Evolutionary conservation across 495 filamentous ascomycete genomes (phyloP).

Genomic region (Daldinia grandis): DNA sequence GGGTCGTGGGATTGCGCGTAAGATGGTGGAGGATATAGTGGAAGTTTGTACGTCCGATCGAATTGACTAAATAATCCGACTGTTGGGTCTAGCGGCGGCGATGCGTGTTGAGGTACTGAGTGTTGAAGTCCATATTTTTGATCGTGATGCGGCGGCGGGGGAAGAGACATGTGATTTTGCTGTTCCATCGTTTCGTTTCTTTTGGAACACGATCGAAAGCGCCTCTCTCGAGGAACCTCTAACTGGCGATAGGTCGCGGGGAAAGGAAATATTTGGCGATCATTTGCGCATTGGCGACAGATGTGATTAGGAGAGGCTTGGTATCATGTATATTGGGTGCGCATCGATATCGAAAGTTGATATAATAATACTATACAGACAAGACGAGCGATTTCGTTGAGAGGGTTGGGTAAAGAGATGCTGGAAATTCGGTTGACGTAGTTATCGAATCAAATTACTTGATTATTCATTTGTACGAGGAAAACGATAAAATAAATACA

Average conservation of each 20-base stretch:
- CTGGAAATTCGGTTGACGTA: conserved; percentile 15
- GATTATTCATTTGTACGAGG: conserved; percentile 28
- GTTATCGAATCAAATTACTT: conserved; percentile 29
- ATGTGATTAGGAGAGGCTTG: not conserved
- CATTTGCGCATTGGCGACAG: conserved; percentile 37
- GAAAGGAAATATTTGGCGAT: conserved; percentile 7
- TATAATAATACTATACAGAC: conserved; percentile 29
- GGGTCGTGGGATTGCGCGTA: conserved; percentile 55
- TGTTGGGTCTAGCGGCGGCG: conserved; percentile 32
- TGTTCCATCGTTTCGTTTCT: conserved; percentile 40
- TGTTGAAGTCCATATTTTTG: conserved; percentile 35
- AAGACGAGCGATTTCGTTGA: conserved; percentile 11
- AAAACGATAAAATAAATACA: conserved; percentile 27
- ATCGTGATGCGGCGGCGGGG: conserved; percentile 35
- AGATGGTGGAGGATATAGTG: conserved; percentile 48
- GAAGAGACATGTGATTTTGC: conserved; percentile 43
- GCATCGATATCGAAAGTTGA: conserved; percentile 24
- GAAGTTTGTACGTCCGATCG: conserved; percentile 43
- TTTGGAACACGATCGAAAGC: conserved; percentile 12
- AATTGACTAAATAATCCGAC: conserved; percentile 29
- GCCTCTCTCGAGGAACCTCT: conserved; percentile 29
- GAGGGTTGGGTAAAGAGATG: not conserved
- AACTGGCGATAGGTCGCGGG: conserved; percentile 29
- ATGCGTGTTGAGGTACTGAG: conserved; percentile 29
- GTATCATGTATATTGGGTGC: conserved; percentile 28